Evolutionary conservation across 106 monocot species (phyloP), one percentile per base, ranked within the genome.

Genomic region (Iris macrosiphon): DNA sequence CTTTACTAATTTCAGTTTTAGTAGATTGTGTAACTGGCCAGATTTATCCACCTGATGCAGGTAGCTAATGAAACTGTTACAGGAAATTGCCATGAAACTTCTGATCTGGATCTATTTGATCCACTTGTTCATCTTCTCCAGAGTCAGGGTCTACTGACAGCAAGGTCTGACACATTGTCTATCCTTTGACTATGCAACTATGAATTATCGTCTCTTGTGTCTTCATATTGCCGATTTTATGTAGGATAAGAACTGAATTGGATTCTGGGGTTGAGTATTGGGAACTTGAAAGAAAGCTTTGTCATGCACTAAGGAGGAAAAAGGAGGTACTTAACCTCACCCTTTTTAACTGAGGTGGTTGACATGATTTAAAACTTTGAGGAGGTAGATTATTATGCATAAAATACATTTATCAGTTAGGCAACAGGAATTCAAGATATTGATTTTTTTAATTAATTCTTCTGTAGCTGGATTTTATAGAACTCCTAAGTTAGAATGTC

Each of bases 251-350:
- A 42, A 76, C 40, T 59, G 81, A 95, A 57, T 72, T 89, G 32
- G 62, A 65, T 43, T 57, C 55, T 55, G 94, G 94, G n/a, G 21
- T 64, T 55, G 75, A 82, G 27, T 95, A 95, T 66, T 94, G 89
- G 94, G 60, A 66, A 45, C 70, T 95, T 53, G 94, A 95, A 62
- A 82, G 76, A 61, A 82, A 82, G 44, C 85, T 89, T 28, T 95
- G 89, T 44, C 57, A 72, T 74, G 79, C 70, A 58, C 47, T 85
- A 43, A 16, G 55, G 21, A 64, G 44, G 29, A 85, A 81, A 52
- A 54, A 65, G 18, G 68, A 71, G 84, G 80, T 88, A 27, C 19
- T 4, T 23, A 2, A 7, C 27, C 6, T 25, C 29, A 37, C 39
- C 7, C 26, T 37, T 50, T 53, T 50, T n/a, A n/a, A n/a, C n/a